A percentile compares a stretch with the other conserved stretches of the same genome.
These are phyloP conservation scores for Penicillium paneum DNA, from an alignment of 2,329 filamentous ascomycete genomes.

Conservation along the genomic window DNA sequence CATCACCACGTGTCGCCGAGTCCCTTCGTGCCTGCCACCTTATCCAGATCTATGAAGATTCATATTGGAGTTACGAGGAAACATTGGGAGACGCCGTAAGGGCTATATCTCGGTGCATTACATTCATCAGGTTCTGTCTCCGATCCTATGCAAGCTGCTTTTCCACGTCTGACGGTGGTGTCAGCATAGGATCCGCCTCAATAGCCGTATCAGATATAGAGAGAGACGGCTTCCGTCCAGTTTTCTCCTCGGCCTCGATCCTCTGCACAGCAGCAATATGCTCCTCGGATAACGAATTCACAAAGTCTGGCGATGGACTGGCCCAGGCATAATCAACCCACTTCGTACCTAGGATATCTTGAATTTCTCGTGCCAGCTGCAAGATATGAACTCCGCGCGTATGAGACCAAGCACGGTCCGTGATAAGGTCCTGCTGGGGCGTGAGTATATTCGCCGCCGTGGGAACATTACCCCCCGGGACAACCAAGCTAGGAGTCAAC, in stretches of 20 bases:
- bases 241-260: constrained; percentile 9
- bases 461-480: constrained; percentile 5
- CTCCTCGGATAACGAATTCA: constrained; percentile 35
- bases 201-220: constrained; percentile 1
- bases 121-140: constrained; percentile 1
- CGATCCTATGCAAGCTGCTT: constrained; percentile 21
- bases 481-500: constrained; percentile 2
- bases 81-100: not conserved
- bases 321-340: constrained; percentile 49
- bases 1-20: not conserved
- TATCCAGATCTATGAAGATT: not conserved
- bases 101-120: not conserved
- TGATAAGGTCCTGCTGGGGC: constrained; percentile 36
- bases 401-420: constrained; percentile 41
- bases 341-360: constrained; percentile 37
- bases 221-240: constrained; percentile 6
- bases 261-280: constrained; percentile 23
- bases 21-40: not conserved
- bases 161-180: constrained; percentile 33
- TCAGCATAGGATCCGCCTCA: constrained; percentile 21
- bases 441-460: constrained; percentile 28
- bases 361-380: constrained; percentile 37
- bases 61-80: not conserved
- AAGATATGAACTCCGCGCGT: constrained; percentile 35
- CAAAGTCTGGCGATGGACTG: constrained; percentile 42